Evolutionary conservation across 768 basidiomycete species (phyloP).

Genomic region (Tylopilus balloui): DNA sequence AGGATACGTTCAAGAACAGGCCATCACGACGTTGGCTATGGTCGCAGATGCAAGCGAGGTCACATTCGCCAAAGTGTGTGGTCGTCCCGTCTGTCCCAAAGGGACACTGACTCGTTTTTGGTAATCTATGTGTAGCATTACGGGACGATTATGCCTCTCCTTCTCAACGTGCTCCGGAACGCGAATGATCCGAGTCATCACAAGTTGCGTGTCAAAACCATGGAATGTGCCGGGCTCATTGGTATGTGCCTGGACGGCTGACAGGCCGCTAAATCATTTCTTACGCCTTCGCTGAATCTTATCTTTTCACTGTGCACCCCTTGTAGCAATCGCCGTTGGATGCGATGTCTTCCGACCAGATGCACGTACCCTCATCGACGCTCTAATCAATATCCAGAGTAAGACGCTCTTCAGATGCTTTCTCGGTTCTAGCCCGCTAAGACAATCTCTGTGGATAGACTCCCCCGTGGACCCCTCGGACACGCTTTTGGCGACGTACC

Average conservation of each 20-base stretch:
- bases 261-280: background rate
- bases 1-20: slow-evolving; percentile 82
- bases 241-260: slow-evolving; percentile 43
- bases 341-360: slow-evolving; percentile 75
- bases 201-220: slow-evolving; percentile 73
- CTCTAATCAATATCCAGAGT: slow-evolving; percentile 79
- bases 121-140: slow-evolving; percentile 57
- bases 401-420: slow-evolving; percentile 14
- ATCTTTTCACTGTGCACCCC: background rate
- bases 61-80: slow-evolving; percentile 64
- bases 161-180: slow-evolving; percentile 70
- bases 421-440: background rate
- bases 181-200: slow-evolving; percentile 63
- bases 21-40: slow-evolving; percentile 84
- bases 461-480: slow-evolving; percentile 66
- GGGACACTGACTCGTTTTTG: background rate
- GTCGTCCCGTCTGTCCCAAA: background rate
- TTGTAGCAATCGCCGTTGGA: slow-evolving; percentile 79
- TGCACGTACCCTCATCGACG: slow-evolving; percentile 63
- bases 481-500: slow-evolving; percentile 65
- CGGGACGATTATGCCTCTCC: slow-evolving; percentile 71
- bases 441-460: slow-evolving; percentile 37
- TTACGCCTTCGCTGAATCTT: background rate
- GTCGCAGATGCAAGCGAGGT: slow-evolving; percentile 81
- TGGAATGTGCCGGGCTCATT: slow-evolving; percentile 87